Evolutionary conservation across 106 monocot species (phyloP).

Genomic region (Chionographis japonica): DNA sequence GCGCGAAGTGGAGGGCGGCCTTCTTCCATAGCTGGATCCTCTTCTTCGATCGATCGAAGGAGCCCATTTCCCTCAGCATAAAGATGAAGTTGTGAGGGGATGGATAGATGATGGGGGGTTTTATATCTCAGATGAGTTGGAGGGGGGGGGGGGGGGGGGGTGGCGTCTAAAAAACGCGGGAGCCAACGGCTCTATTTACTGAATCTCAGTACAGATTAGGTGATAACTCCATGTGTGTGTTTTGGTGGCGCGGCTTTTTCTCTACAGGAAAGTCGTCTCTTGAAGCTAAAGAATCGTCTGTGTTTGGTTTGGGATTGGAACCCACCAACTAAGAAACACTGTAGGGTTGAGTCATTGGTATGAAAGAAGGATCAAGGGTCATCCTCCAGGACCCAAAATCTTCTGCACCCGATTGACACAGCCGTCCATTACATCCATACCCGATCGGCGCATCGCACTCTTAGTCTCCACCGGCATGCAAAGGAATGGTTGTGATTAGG

Average conservation of each 20-base stretch:
- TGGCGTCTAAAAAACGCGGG: constrained; percentile 30
- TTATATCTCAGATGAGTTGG: constrained; percentile 3
- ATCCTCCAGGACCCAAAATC: too few species aligned
- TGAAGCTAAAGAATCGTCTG: background rate
- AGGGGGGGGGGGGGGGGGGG: background rate
- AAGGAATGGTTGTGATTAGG: too few species aligned
- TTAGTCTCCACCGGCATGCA: too few species aligned
- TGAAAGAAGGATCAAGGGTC: too few species aligned
- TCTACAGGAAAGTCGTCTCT: background rate
- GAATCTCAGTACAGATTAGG: too few species aligned
- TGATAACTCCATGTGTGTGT: too few species aligned
- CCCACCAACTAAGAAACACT: background rate
- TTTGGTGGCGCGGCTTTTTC: background rate
- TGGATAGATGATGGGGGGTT: background rate
- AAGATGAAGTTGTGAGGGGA: too few species aligned
- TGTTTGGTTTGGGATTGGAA: constrained; percentile 1
- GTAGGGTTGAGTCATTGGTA: too few species aligned
- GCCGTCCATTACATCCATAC: too few species aligned
- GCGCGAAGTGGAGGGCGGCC: constrained; percentile 56
- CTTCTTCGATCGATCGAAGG: constrained; percentile 55
- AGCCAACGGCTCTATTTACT: constrained; percentile 9
- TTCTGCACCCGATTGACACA: too few species aligned
- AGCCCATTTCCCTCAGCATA: constrained; percentile 14
- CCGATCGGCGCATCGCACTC: too few species aligned
- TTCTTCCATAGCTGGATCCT: constrained; percentile 55